A percentile compares a stretch with the other conserved stretches of the same genome.
Evolutionary conservation across 1,284 basidiomycete genomes (phyloP).

Genomic region (Paramarasmius palmivorus): DNA sequence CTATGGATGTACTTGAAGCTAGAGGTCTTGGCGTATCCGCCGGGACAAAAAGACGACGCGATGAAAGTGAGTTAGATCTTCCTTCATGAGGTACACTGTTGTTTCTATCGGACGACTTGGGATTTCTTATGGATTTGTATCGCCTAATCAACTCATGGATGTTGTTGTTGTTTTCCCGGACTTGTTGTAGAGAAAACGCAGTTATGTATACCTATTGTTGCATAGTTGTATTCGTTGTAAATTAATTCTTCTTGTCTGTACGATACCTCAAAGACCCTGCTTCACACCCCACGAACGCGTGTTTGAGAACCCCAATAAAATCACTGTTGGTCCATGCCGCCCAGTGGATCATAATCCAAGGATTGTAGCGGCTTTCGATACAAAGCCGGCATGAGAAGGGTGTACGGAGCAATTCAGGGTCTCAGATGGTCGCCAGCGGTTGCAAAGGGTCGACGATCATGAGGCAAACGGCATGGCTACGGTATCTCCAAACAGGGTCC

Average conservation of each 20-base stretch:
- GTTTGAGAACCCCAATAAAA: too few species aligned
- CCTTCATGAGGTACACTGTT: constrained; percentile 35
- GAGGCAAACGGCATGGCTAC: background rate
- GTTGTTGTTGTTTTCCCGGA: constrained; percentile 32
- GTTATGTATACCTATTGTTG: constrained; percentile 21
- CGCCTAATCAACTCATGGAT: constrained; percentile 2
- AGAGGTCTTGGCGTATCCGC: constrained; percentile 63
- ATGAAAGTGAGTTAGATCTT: constrained; percentile 55
- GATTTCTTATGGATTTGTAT: constrained; percentile 7
- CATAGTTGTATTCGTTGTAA: constrained; percentile 20
- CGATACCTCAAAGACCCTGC: background rate
- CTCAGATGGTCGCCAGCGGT: background rate
- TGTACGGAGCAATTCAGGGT: background rate
- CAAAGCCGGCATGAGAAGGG: background rate
- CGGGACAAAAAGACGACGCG: constrained; percentile 55
- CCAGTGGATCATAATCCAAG: too few species aligned
- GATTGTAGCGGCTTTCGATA: too few species aligned
- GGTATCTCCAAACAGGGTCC: too few species aligned
- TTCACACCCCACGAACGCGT: too few species aligned
- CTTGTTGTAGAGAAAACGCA: too few species aligned
- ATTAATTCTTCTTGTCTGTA: constrained; percentile 17
- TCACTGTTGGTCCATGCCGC: too few species aligned
- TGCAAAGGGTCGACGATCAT: constrained; percentile 5
- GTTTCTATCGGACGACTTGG: constrained; percentile 16
- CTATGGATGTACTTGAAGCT: constrained; percentile 75